Evolutionary conservation across 257 asterid species (phyloP).

Genomic region (Ilex aquifolium): DNA sequence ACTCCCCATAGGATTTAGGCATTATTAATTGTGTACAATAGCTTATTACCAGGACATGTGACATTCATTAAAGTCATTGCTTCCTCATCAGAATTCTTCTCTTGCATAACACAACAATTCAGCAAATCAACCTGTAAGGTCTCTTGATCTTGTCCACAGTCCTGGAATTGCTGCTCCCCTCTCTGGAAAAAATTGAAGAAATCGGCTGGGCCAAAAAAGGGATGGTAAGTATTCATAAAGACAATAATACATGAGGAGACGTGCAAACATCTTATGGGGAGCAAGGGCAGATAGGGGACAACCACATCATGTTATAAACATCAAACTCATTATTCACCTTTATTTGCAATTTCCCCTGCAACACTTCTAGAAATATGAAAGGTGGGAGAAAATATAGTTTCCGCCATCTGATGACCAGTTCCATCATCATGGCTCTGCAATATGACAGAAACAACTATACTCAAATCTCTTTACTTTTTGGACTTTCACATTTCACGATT

Average conservation of each 20-base stretch:
- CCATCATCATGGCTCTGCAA: conserved; percentile 46
- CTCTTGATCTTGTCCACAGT: conserved; percentile 43
- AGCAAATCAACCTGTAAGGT: conserved; percentile 38
- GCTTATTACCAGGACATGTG: conserved; percentile 22
- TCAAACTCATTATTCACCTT: conserved; percentile 35
- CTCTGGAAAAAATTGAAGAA: conserved; percentile 49
- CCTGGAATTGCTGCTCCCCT: conserved; percentile 47
- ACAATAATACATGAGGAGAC: not conserved
- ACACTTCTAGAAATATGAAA: conserved; percentile 51
- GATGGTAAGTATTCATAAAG: conserved; percentile 4
- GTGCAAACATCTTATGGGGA: not conserved
- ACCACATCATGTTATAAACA: not conserved
- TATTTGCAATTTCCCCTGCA: conserved; percentile 51
- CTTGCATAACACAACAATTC: conserved; percentile 20
- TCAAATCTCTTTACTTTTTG: conserved; percentile 6
- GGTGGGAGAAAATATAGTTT: conserved; percentile 85
- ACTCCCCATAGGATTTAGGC: conserved; percentile 1
- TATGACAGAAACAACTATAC: conserved; percentile 16
- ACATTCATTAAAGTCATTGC: conserved; percentile 5
- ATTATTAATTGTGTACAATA: conserved; percentile 1
- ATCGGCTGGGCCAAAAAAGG: conserved; percentile 35
- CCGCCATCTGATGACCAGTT: conserved; percentile 32
- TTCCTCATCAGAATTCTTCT: conserved; percentile 13
- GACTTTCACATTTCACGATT: conserved; percentile 11
- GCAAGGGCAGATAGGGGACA: too few relatives aligned